phyloP scores from a whole-genome alignment of 2,329 filamentous ascomycete species.

The Cercospora sp. region DNA sequence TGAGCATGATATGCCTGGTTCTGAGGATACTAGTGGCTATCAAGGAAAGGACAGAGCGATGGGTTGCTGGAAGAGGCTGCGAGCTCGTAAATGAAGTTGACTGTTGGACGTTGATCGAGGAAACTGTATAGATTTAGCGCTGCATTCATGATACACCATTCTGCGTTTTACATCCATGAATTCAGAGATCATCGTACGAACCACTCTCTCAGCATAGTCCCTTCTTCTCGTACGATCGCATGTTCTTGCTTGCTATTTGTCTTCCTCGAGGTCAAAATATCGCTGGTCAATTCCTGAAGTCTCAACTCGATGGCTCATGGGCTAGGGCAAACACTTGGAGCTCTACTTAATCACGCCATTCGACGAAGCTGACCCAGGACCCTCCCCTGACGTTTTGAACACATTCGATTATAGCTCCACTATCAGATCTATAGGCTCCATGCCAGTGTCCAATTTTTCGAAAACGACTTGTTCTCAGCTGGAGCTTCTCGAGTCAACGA shows the following conservation, averaged over 20 bases:
- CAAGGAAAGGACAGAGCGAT: neutral
- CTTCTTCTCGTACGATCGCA: neutral
- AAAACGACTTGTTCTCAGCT: too few species aligned
- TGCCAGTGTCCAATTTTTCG: neutral
- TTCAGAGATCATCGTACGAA: neutral
- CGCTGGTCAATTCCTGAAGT: neutral
- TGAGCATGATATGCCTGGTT: too few species aligned
- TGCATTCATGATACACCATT: neutral
- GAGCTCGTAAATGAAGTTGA: neutral
- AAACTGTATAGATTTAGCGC: neutral
- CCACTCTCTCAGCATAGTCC: neutral
- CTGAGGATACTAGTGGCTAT: neutral
- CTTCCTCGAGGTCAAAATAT: neutral
- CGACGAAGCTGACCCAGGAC: neutral
- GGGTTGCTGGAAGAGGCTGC: neutral
- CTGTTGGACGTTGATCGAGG: neutral
- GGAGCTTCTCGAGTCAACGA: neutral
- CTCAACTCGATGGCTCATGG: neutral
- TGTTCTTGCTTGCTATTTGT: neutral
- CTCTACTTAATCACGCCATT: neutral
- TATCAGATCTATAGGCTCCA: neutral
- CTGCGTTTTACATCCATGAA: too few species aligned
- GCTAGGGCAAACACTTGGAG: neutral
- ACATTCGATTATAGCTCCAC: neutral
- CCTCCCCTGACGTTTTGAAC: neutral